Conservation (phyloP, 2,329 filamentous ascomycete genomes). For the Diaporthe citri region DNA sequence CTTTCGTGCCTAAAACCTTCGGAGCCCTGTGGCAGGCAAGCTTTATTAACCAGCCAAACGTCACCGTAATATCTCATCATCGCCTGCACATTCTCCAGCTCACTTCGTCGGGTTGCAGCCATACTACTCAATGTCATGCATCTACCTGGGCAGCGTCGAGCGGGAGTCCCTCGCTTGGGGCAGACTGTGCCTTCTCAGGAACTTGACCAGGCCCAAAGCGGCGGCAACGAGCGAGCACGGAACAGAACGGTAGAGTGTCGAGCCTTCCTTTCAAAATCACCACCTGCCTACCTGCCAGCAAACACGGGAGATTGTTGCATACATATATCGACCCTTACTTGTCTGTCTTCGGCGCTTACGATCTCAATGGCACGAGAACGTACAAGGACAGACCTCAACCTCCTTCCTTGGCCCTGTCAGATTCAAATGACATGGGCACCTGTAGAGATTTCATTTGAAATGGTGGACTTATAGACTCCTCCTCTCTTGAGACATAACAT, state of each 20-base stretch:
- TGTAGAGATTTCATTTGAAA: background rate
- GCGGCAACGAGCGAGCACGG: background rate
- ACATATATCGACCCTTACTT: too few species aligned
- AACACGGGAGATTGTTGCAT: background rate
- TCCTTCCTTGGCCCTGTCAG: background rate
- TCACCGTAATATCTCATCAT: background rate
- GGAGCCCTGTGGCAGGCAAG: constrained; percentile 7
- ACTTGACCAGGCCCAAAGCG: background rate
- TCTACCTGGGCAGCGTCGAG: background rate
- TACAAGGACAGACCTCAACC: background rate
- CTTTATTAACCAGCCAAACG: background rate
- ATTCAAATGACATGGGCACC: background rate
- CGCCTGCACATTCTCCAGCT: background rate
- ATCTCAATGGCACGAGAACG: background rate
- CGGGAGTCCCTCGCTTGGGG: background rate
- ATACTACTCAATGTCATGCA: background rate
- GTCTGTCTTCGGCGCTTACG: background rate
- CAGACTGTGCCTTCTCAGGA: background rate
- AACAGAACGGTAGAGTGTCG: too few species aligned
- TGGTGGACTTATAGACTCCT: background rate
- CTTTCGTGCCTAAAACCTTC: background rate
- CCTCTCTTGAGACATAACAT: background rate
- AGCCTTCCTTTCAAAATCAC: background rate
- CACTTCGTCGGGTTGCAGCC: background rate
- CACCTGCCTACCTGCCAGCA: background rate